Conservation (phyloP, 2,329 filamentous ascomycete species). For the Nigrospora sphaerica region DNA sequence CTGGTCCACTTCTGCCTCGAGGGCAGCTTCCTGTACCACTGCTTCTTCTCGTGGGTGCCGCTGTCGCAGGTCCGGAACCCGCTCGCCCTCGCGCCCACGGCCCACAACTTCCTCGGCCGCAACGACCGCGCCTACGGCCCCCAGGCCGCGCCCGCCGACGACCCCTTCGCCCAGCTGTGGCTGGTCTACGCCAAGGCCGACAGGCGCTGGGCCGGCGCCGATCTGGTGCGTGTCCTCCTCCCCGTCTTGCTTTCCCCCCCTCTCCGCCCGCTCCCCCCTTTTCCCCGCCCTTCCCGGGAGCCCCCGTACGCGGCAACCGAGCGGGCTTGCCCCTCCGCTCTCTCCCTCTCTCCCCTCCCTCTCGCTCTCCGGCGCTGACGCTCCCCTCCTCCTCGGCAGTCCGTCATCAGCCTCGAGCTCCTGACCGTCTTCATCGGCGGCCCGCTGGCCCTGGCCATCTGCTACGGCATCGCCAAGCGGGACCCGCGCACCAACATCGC, state of each 20-base stretch:
- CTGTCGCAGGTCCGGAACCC: slow-evolving; percentile 25
- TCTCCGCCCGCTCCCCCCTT: background rate
- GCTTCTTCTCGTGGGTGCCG: slow-evolving; percentile 63
- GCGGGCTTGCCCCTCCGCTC: background rate
- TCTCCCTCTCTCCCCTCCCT: background rate
- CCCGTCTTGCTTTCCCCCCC: slow-evolving; percentile 3
- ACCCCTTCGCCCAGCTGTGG: slow-evolving; percentile 54
- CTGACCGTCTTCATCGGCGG: slow-evolving; percentile 58
- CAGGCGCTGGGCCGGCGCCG: slow-evolving; percentile 54
- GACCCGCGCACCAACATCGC: slow-evolving; percentile 49
- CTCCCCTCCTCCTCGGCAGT: slow-evolving; percentile 20
- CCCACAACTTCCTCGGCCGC: slow-evolving; percentile 44
- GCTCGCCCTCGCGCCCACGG: slow-evolving; percentile 36
- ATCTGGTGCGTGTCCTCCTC: slow-evolving; percentile 35
- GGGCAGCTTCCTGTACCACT: slow-evolving; percentile 87
- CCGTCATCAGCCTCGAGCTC: slow-evolving; percentile 57
- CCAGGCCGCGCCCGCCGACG: slow-evolving; percentile 44
- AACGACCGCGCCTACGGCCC: slow-evolving; percentile 46
- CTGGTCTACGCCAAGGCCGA: slow-evolving; percentile 64
- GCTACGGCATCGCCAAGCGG: slow-evolving; percentile 50
- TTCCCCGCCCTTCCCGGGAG: background rate
- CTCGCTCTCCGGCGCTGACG: background rate
- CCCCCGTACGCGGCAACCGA: too few species aligned
- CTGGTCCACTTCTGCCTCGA: slow-evolving; percentile 89
- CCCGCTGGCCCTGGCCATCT: slow-evolving; percentile 51